phyloP scores from a whole-genome alignment of 176 grass and related monocot species.

The Pontederia paniculata region DNA sequence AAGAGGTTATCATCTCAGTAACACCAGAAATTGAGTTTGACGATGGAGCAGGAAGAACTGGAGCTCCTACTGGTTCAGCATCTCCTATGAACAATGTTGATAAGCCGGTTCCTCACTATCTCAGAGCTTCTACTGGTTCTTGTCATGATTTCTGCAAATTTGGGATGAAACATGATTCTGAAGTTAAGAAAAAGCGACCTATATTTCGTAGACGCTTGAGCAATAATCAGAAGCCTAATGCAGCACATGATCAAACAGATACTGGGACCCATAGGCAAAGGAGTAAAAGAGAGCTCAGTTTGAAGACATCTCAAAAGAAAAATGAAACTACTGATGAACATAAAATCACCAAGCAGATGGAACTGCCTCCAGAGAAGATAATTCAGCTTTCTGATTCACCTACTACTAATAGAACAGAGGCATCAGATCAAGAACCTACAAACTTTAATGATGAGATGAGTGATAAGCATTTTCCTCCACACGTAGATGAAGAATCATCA shows the following conservation, averaged over 20 bases:
- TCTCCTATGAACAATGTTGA: neutral
- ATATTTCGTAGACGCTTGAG: constrained; percentile 14
- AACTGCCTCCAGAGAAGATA: constrained; percentile 12
- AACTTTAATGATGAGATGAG: constrained; percentile 1
- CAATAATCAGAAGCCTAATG: neutral
- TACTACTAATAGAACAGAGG: constrained; percentile 20
- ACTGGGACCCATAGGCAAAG: constrained; percentile 6
- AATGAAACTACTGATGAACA: constrained; percentile 22
- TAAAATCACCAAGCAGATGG: neutral
- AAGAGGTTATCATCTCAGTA: constrained; percentile 13
- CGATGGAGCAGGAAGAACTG: neutral
- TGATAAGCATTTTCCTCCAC: constrained; percentile 3
- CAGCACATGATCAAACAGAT: constrained; percentile 1
- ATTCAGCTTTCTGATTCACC: constrained; percentile 21
- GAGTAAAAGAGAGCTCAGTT: constrained; percentile 14
- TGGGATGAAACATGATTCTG: constrained; percentile 39
- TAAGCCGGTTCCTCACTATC: constrained; percentile 56
- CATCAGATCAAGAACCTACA: neutral
- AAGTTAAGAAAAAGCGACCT: constrained; percentile 41
- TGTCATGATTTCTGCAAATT: constrained; percentile 85
- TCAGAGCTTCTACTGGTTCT: constrained; percentile 48
- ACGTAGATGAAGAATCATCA: constrained; percentile 20
- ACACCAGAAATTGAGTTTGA: neutral
- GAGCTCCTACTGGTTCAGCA: neutral
- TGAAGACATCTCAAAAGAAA: constrained; percentile 21